A percentile compares a stretch with the other conserved stretches of the same genome.
Conservation (phyloP, 1,284 basidiomycete species). For the Psilocybe mexicana region DNA sequence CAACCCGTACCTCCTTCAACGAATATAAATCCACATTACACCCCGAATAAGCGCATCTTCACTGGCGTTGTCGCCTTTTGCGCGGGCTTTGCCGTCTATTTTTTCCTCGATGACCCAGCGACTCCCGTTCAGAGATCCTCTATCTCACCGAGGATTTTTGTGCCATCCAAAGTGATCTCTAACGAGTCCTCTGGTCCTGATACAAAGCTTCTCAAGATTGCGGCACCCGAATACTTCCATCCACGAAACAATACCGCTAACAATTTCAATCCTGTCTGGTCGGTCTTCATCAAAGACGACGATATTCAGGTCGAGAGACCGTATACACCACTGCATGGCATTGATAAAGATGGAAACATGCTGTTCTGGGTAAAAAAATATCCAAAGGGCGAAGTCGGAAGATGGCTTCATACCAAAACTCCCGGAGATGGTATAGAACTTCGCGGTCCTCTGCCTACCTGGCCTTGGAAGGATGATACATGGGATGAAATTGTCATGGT, state of each 20-base stretch:
- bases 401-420: slow-evolving; percentile 75
- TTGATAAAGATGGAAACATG: slow-evolving; percentile 64
- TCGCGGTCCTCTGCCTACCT: slow-evolving; percentile 77
- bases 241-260: slow-evolving; percentile 23
- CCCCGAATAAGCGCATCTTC: slow-evolving; percentile 18
- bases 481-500: slow-evolving; percentile 85
- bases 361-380: slow-evolving; percentile 80
- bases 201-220: slow-evolving; percentile 63
- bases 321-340: slow-evolving; percentile 76
- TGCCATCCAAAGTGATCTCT: slow-evolving; percentile 56
- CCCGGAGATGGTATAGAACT: slow-evolving; percentile 71
- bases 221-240: slow-evolving; percentile 47
- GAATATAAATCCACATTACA: not conserved
- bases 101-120: slow-evolving; percentile 51
- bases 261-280: slow-evolving; percentile 59
- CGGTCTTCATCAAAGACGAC: slow-evolving; percentile 80
- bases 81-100: slow-evolving; percentile 44
- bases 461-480: slow-evolving; percentile 57
- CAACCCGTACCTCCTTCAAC: not conserved
- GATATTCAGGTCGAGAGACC: slow-evolving; percentile 88
- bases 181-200: slow-evolving; percentile 51
- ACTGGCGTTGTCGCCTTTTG: slow-evolving; percentile 32
- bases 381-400: slow-evolving; percentile 75
- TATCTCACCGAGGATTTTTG: slow-evolving; percentile 64
- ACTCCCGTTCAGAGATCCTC: slow-evolving; percentile 36